Evolutionary conservation across 768 basidiomycete species (phyloP).

Genomic region (Tulasnella sp.): DNA sequence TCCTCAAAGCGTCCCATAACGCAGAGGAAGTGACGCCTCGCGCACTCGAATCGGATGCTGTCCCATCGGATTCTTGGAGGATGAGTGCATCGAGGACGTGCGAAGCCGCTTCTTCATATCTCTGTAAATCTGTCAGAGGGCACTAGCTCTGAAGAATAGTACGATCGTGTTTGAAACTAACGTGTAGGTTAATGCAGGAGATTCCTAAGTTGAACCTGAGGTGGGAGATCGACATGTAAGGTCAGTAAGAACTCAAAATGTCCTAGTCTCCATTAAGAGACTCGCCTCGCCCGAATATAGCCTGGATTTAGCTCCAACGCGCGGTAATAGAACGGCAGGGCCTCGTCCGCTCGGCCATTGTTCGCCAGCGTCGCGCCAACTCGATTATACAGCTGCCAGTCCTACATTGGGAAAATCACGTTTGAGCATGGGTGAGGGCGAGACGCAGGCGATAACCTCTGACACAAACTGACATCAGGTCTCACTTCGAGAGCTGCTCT

Average conservation of each 20-base stretch:
- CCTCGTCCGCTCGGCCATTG: conserved; percentile 64
- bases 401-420: conserved; percentile 38
- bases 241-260: neutral
- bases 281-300: conserved; percentile 79
- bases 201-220: conserved; percentile 86
- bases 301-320: conserved; percentile 80
- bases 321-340: conserved; percentile 75
- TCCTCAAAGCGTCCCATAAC: conserved; percentile 83
- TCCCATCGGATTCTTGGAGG: conserved; percentile 71
- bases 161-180: conserved; percentile 28
- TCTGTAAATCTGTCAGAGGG: conserved; percentile 31
- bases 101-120: conserved; percentile 76
- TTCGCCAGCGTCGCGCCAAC: conserved; percentile 94
- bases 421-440: neutral
- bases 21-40: conserved; percentile 66
- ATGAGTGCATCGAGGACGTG: conserved; percentile 82
- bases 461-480: conserved; percentile 60
- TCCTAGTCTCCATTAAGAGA: conserved; percentile 1
- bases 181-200: conserved; percentile 76
- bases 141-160: conserved; percentile 17
- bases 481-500: conserved; percentile 72
- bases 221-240: neutral
- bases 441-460: neutral
- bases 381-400: conserved; percentile 86
- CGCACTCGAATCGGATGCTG: conserved; percentile 36